These are phyloP conservation scores for Grigorovia transvaalensis DNA, from an alignment of 805 yeast genomes.

Conservation along the genomic window DNA sequence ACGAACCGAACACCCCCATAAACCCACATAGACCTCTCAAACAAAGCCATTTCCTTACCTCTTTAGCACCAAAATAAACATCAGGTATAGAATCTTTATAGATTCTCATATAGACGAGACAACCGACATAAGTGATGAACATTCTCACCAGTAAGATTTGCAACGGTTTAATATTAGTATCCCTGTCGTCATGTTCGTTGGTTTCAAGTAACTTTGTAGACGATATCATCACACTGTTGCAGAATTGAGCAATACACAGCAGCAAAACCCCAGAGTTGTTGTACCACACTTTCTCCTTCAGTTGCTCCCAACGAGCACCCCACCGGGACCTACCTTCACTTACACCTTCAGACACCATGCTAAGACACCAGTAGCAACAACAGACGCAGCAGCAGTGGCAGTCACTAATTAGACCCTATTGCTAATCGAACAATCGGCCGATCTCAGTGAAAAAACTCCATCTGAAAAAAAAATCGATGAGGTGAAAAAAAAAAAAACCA, in stretches of 20 bases:
- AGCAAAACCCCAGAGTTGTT: slow-evolving; percentile 47
- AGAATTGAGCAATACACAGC: slow-evolving; percentile 53
- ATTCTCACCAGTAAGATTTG: slow-evolving; percentile 73
- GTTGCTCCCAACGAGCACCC: slow-evolving; percentile 1
- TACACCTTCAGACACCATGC: background rate
- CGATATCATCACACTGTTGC: slow-evolving; percentile 67
- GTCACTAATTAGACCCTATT: no score
- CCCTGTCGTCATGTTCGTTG: slow-evolving; percentile 34
- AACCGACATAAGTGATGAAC: slow-evolving; percentile 55
- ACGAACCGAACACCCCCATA: slow-evolving; percentile 70
- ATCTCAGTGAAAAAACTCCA: background rate
- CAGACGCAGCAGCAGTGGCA: background rate
- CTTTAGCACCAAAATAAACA: slow-evolving; percentile 62
- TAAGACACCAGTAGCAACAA: no score
- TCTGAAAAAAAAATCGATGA: background rate
- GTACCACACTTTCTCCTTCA: slow-evolving; percentile 11
- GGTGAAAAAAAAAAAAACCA: background rate
- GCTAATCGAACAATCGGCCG: no score
- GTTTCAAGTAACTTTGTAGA: slow-evolving; percentile 67
- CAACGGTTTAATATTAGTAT: slow-evolving; percentile 46
- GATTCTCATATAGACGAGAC: slow-evolving; percentile 44
- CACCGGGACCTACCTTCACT: background rate
- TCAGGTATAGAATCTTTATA: slow-evolving; percentile 37
- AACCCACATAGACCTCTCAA: slow-evolving; percentile 66
- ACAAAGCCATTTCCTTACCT: slow-evolving; percentile 41